These are phyloP conservation scores for Amanita exitialis DNA, from an alignment of 768 basidiomycete species.

Conservation along the genomic window DNA sequence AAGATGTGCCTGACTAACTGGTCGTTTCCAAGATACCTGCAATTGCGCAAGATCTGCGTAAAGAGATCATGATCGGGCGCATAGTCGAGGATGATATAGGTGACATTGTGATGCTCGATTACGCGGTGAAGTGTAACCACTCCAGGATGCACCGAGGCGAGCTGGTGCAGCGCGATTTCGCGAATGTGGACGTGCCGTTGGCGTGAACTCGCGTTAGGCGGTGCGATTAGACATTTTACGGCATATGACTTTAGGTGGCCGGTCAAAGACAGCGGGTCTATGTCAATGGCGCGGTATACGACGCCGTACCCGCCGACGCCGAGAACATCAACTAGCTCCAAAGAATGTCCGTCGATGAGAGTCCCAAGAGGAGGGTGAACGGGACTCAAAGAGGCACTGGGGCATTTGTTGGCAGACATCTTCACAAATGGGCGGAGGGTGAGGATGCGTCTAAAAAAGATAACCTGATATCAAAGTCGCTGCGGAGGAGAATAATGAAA, in stretches of 20 bases:
- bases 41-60: conserved; percentile 80
- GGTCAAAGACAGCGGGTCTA: conserved; percentile 28
- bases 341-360: conserved; percentile 76
- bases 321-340: conserved; percentile 84
- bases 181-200: conserved; percentile 82
- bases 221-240: conserved; percentile 84
- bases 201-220: conserved; percentile 36
- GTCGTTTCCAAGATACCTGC: conserved; percentile 84
- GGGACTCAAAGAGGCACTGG: conserved; percentile 29
- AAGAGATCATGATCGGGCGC: conserved; percentile 91
- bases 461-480: conserved; percentile 38
- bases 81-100: conserved; percentile 94
- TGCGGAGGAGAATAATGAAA: conserved; percentile 27
- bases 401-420: conserved; percentile 28
- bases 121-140: conserved; percentile 91
- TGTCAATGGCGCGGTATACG: conserved; percentile 84
- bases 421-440: conserved; percentile 13
- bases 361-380: conserved; percentile 60
- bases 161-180: conserved; percentile 83
- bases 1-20: conserved; percentile 86
- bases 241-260: conserved; percentile 55
- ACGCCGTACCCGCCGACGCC: conserved; percentile 95
- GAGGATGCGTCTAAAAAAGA: conserved; percentile 16
- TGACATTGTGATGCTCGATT: conserved; percentile 73
- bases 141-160: conserved; percentile 69